Evolutionary conservation across 129 eudicot species (phyloP).

Genomic region (Tagetes erecta): DNA sequence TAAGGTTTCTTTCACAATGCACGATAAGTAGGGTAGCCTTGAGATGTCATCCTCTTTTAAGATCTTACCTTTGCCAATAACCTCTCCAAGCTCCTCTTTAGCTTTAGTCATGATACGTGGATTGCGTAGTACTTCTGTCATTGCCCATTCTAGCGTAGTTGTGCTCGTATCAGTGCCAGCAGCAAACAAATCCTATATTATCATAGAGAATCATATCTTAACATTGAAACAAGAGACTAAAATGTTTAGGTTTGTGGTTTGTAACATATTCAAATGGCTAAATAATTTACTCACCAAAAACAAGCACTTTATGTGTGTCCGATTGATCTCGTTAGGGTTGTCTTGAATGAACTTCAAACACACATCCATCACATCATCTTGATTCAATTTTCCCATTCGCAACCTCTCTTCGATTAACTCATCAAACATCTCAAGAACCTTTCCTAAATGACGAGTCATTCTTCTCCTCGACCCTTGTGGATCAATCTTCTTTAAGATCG

Average conservation of each 20-base stretch:
- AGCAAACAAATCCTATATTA: constrained; percentile 49
- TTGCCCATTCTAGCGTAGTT: constrained; percentile 63
- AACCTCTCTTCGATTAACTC: constrained; percentile 22
- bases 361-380: constrained; percentile 27
- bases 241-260: too few relatives aligned
- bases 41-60: constrained; percentile 32
- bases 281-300: constrained; percentile 10
- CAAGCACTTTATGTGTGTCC: constrained; percentile 23
- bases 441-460: constrained; percentile 11
- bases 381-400: neutral
- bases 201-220: neutral
- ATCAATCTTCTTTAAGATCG: constrained; percentile 32
- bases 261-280: too few relatives aligned
- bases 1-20: constrained; percentile 46
- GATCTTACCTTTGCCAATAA: constrained; percentile 48
- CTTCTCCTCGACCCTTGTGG: constrained; percentile 27
- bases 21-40: constrained; percentile 34
- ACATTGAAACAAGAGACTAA: too few relatives aligned
- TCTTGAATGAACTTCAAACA: constrained; percentile 24
- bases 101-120: constrained; percentile 46
- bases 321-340: constrained; percentile 18
- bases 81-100: constrained; percentile 51
- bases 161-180: constrained; percentile 75
- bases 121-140: constrained; percentile 49
- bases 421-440: constrained; percentile 19